Conservation (phyloP, 1,284 basidiomycete species). For the Ustilago loliicola region DNA sequence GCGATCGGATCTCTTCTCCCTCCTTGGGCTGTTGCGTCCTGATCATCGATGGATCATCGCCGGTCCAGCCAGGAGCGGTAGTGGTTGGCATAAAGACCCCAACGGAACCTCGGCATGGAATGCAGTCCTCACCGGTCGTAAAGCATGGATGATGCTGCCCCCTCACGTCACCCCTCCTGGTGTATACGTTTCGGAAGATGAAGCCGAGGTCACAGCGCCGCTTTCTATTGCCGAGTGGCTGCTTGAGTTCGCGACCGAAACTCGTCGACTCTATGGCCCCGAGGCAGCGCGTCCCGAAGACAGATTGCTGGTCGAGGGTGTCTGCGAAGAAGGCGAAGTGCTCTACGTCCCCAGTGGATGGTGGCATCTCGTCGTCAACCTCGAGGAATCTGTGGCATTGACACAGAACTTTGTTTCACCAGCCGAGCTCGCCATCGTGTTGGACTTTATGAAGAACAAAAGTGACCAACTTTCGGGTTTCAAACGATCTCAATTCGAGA, state of each 20-base stretch:
- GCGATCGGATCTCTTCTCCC: slow-evolving; percentile 61
- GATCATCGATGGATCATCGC: slow-evolving; percentile 68
- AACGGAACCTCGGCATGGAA: slow-evolving; percentile 73
- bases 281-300: slow-evolving; percentile 31
- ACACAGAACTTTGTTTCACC: slow-evolving; percentile 73
- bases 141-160: slow-evolving; percentile 72
- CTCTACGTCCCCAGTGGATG: slow-evolving; percentile 70
- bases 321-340: slow-evolving; percentile 71
- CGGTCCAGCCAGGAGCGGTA: slow-evolving; percentile 60
- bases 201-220: slow-evolving; percentile 70
- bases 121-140: slow-evolving; percentile 70
- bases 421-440: slow-evolving; percentile 70
- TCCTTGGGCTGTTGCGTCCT: slow-evolving; percentile 56
- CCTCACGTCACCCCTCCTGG: slow-evolving; percentile 71
- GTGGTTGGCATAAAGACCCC: slow-evolving; percentile 70
- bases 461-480: slow-evolving; percentile 72
- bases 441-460: slow-evolving; percentile 72
- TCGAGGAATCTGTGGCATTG: slow-evolving; percentile 69
- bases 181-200: slow-evolving; percentile 71
- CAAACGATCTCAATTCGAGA: slow-evolving; percentile 50
- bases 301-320: slow-evolving; percentile 69
- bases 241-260: slow-evolving; percentile 70
- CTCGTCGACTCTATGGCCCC: slow-evolving; percentile 68
- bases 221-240: slow-evolving; percentile 72
- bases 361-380: slow-evolving; percentile 68